Evolutionary conservation across 192 early-diverging fungal species (phyloP).

Genomic region (Rhizoclosmatium globosum): DNA sequence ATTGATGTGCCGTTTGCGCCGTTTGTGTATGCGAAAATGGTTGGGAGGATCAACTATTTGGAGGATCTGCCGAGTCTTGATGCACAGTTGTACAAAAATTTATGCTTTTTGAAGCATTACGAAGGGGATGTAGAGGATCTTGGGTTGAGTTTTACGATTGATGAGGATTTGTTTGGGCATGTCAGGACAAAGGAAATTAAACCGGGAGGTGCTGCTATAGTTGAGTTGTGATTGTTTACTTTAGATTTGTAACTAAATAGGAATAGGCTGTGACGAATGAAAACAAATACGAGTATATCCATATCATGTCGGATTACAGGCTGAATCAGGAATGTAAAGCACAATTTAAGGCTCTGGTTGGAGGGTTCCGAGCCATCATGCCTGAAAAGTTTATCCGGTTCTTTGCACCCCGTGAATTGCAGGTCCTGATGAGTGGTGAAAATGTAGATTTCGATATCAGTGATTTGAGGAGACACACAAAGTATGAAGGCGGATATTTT

Average conservation of each 20-base stretch:
- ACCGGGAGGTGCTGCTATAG: slow-evolving; percentile 33
- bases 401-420: slow-evolving; percentile 40
- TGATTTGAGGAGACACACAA: slow-evolving; percentile 37
- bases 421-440: slow-evolving; percentile 42
- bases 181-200: slow-evolving; percentile 45
- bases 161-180: slow-evolving; percentile 50
- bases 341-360: slow-evolving; percentile 40
- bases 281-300: slow-evolving; percentile 44
- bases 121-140: slow-evolving; percentile 54
- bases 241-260: not conserved
- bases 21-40: slow-evolving; percentile 59
- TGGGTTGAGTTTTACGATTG: slow-evolving; percentile 54
- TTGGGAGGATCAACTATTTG: slow-evolving; percentile 46
- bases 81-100: slow-evolving; percentile 55
- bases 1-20: slow-evolving; percentile 61
- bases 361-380: slow-evolving; percentile 43
- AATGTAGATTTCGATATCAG: slow-evolving; percentile 41
- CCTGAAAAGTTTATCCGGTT: slow-evolving; percentile 40
- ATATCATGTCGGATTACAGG: slow-evolving; percentile 40
- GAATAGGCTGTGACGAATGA: slow-evolving; percentile 39
- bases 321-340: slow-evolving; percentile 48
- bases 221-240: slow-evolving; percentile 4
- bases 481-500: slow-evolving; percentile 52
- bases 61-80: slow-evolving; percentile 59
- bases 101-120: slow-evolving; percentile 57